phyloP scores from a whole-genome alignment of 768 basidiomycete species.

The Suillus weaverae region DNA sequence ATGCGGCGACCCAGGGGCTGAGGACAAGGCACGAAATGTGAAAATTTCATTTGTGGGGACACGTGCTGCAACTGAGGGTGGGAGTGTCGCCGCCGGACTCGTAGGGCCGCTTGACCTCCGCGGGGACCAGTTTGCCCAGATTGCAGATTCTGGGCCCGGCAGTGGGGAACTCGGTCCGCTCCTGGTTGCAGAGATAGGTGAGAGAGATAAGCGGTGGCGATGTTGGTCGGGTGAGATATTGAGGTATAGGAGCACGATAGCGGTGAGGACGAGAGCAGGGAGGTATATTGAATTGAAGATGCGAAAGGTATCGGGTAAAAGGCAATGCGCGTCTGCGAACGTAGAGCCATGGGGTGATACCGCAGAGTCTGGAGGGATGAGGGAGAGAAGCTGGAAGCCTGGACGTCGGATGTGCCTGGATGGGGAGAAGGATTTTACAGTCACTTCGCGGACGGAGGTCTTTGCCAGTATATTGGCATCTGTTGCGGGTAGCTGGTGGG shows the following conservation, averaged over 20 bases:
- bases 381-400: conserved; percentile 84
- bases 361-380: conserved; percentile 40
- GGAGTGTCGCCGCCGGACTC: conserved; percentile 42
- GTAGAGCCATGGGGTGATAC: conserved; percentile 37
- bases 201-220: conserved; percentile 24
- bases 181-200: conserved; percentile 35
- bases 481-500: conserved; percentile 43
- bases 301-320: conserved; percentile 69
- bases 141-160: conserved; percentile 37
- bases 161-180: conserved; percentile 24
- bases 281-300: conserved; percentile 65
- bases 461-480: conserved; percentile 20
- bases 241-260: conserved; percentile 45
- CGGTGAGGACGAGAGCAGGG: conserved; percentile 58
- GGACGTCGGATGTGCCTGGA: conserved; percentile 70
- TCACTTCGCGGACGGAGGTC: conserved; percentile 65
- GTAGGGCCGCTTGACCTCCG: conserved; percentile 33
- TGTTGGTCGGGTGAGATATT: conserved; percentile 36
- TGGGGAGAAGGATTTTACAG: conserved; percentile 85
- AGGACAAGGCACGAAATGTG: conserved; percentile 40
- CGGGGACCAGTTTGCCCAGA: conserved; percentile 45
- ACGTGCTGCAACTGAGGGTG: conserved; percentile 36
- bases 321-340: conserved; percentile 67
- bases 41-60: conserved; percentile 37
- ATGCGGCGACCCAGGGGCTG: conserved; percentile 37